A percentile compares a stretch with the other conserved stretches of the same genome.
Evolutionary conservation across 2,329 filamentous ascomycete species (phyloP).

Genomic region (Xylaria digitata): DNA sequence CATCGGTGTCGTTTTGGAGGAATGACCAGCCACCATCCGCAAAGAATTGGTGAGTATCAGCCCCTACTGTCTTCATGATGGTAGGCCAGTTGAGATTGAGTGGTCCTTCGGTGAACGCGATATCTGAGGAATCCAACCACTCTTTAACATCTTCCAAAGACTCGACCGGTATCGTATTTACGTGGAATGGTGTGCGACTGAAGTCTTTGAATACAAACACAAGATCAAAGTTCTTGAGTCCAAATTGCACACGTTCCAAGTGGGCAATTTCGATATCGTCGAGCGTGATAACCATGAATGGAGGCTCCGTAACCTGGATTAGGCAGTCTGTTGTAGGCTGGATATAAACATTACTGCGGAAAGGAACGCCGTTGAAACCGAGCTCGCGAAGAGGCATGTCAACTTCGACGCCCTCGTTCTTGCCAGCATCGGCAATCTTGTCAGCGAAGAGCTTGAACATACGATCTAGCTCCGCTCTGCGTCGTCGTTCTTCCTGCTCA

Average conservation of each 20-base stretch:
- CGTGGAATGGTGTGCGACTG: slow-evolving; percentile 85
- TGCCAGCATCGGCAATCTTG: slow-evolving; percentile 95
- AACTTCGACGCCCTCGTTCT: slow-evolving; percentile 89
- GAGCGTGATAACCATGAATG: slow-evolving; percentile 94
- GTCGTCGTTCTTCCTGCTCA: slow-evolving; percentile 94
- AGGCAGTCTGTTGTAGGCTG: slow-evolving; percentile 97
- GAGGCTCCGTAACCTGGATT: slow-evolving; percentile 95
- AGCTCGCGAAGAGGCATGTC: slow-evolving; percentile 98
- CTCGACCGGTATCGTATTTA: slow-evolving; percentile 98
- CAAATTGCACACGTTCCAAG: slow-evolving; percentile 94
- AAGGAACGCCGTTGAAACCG: slow-evolving; percentile 95
- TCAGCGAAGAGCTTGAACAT: slow-evolving; percentile 97
- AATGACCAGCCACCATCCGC: slow-evolving; percentile 95
- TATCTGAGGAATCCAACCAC: slow-evolving; percentile 95
- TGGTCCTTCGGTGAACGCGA: slow-evolving; percentile 92
- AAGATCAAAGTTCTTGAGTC: slow-evolving; percentile 98
- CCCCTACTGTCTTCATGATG: slow-evolving; percentile 98
- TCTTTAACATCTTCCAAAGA: slow-evolving; percentile 95
- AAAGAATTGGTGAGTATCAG: slow-evolving; percentile 95
- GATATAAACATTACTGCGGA: slow-evolving; percentile 93
- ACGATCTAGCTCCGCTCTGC: slow-evolving; percentile 90
- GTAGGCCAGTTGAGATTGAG: slow-evolving; percentile 98
- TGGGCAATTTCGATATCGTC: slow-evolving; percentile 97
- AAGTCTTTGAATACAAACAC: slow-evolving; percentile 99
- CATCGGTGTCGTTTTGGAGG: slow-evolving; percentile 86